Percentiles rank a stretch among this genome's conserved stretches.
These are phyloP conservation scores for Paraurostyla sp. DNA, from an alignment of 73 alveolate species.

Conservation along the genomic window DNA sequence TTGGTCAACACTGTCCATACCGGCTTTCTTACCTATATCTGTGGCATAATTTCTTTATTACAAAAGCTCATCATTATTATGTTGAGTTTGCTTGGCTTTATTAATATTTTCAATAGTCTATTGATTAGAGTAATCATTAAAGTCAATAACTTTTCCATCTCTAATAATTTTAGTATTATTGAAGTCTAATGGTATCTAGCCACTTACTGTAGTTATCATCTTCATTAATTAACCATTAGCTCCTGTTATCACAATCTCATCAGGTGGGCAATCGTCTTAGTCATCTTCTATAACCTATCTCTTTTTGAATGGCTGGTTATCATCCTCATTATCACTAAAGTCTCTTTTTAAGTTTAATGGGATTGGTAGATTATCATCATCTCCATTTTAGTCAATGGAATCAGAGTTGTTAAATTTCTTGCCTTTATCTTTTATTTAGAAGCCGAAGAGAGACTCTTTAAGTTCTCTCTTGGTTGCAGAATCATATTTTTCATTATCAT, in stretches of 20 bases:
- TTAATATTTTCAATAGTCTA: not conserved
- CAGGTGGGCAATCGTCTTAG: slow-evolving; percentile 17
- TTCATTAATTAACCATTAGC: slow-evolving; percentile 30
- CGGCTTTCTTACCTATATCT: slow-evolving; percentile 81
- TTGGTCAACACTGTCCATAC: slow-evolving; percentile 80
- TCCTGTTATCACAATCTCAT: slow-evolving; percentile 13
- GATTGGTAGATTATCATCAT: too few species aligned
- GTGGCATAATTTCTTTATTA: slow-evolving; percentile 12
- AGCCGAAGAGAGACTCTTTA: too few species aligned
- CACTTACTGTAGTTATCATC: slow-evolving; percentile 12
- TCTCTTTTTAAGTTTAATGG: too few species aligned
- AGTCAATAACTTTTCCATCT: slow-evolving; percentile 37
- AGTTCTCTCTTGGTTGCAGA: too few species aligned
- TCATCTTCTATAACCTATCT: too few species aligned
- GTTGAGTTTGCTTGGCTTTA: not conserved
- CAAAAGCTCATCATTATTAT: not conserved
- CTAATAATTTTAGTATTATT: slow-evolving; percentile 34
- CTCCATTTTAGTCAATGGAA: too few species aligned
- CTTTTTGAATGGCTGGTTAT: too few species aligned
- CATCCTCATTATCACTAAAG: too few species aligned
- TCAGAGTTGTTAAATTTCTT: too few species aligned
- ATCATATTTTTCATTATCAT: too few species aligned
- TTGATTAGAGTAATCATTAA: not conserved
- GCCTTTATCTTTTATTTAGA: too few species aligned
- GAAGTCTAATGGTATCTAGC: slow-evolving; percentile 26